Base-by-base conservation (phyloP, 768 basidiomycete genomes). In the Psilocybe cyanescens region DNA sequence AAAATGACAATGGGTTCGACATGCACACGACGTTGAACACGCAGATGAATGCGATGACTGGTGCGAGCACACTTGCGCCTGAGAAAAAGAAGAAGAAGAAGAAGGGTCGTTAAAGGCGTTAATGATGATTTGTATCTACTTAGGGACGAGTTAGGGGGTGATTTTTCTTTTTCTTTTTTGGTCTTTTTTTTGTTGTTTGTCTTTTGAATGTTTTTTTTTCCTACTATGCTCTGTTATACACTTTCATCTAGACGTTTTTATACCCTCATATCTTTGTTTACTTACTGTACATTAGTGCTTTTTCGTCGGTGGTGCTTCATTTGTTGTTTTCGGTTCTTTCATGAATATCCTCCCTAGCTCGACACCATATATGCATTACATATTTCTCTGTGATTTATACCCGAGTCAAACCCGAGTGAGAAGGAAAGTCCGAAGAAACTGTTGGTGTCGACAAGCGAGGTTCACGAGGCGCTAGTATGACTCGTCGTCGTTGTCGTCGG, bases 21-120 rank as follows among this genome's bases (percentile, higher is more conserved):
- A 61, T 59, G 11, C 56, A 66, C 14, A 71, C 70, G 47, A 41
- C 53, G 5, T 52, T 65, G 31, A 71, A 71, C 56, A 71, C 70
- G 45, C 57, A 57, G 41, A 17, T 67, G 55, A 71, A 71, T 56
- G 63, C 67, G 31, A 39, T 39, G 14, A 57, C 63, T 9, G 60
- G 57, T 9, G 14, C 14, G 28, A 51, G 11, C 7, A 56, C 58
- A 3, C 30, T 54, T 48, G n/a, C 30, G 8, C 11, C n/a, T 44
- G 41, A 6, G 8, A 12, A 44, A 11, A 44, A 44, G 19, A 59
- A 58, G 52, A 63, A 58, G 62, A 66, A 63, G 55, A 66, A 66
- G 60, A 66, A 66, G 51, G 64, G 64, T 57, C 52, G 50, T 57
- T 56, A 55, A 24, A 47, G 37, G 41, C 47, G 30, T n/a, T 28